Conservation (phyloP, 1,284 basidiomycete species). For the Entoloma clypeatum region DNA sequence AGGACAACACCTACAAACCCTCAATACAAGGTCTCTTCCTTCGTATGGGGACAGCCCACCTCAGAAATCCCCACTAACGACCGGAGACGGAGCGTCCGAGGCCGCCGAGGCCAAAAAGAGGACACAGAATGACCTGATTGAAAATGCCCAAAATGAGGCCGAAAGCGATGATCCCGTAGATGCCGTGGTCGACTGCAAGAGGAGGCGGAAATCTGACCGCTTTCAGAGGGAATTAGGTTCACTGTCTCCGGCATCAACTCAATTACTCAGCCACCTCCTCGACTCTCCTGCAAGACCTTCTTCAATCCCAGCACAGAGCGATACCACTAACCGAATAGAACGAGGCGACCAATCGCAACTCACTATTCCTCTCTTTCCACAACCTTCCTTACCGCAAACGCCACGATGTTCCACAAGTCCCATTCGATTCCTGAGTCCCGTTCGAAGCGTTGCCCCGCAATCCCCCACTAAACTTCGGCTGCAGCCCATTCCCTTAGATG, state of each 20-base stretch:
- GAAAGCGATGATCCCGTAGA: constrained; percentile 17
- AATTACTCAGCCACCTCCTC: constrained; percentile 30
- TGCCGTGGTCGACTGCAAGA: constrained; percentile 13
- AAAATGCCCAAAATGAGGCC: constrained; percentile 11
- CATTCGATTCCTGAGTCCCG: constrained; percentile 27
- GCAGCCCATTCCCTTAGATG: constrained; percentile 29
- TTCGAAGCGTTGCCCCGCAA: constrained; percentile 16
- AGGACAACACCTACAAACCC: no score
- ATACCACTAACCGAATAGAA: constrained; percentile 1
- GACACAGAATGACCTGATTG: no score
- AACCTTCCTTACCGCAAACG: constrained; percentile 14
- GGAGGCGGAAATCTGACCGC: constrained; percentile 10
- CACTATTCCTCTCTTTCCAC: constrained; percentile 19
- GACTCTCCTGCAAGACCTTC: constrained; percentile 17
- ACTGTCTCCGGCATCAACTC: constrained; percentile 38
- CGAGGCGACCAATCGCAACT: constrained; percentile 16
- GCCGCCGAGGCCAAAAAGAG: background rate
- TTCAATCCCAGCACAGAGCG: constrained; percentile 16
- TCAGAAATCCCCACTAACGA: background rate
- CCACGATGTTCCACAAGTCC: constrained; percentile 24
- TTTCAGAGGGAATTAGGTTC: constrained; percentile 37
- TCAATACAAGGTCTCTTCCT: no score
- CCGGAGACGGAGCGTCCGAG: background rate
- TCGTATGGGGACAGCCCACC: background rate
- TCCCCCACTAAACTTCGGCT: constrained; percentile 35